phyloP scores from a whole-genome alignment of 2,329 filamentous ascomycete species.

The Penicillium sp. region DNA sequence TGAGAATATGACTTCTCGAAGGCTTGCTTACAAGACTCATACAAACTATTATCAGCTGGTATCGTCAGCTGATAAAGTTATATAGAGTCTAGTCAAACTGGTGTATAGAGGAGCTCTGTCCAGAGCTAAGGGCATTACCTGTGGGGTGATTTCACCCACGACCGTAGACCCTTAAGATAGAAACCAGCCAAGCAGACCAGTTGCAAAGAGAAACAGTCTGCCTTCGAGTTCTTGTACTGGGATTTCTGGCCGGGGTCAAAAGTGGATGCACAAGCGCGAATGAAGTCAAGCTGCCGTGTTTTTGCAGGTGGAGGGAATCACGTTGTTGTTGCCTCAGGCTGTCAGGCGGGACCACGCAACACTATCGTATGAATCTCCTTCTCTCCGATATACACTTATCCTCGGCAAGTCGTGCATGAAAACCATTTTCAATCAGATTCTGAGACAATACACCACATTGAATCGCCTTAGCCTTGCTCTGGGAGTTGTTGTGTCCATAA shows the following conservation, averaged over 20 bases:
- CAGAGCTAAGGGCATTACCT: slow-evolving; percentile 4
- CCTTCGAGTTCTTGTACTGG: background rate
- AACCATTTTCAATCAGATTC: background rate
- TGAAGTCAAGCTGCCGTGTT: background rate
- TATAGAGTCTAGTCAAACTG: background rate
- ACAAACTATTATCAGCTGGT: background rate
- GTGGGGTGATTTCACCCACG: slow-evolving; percentile 9
- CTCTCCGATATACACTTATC: background rate
- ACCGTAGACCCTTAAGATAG: background rate
- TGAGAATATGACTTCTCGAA: background rate
- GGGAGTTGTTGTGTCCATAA: background rate
- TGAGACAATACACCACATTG: background rate
- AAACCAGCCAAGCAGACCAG: background rate
- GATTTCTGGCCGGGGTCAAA: background rate
- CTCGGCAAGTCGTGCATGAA: background rate
- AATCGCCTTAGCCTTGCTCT: background rate
- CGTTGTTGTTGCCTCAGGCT: slow-evolving; percentile 17
- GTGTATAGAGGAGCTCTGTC: background rate
- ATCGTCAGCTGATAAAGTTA: background rate
- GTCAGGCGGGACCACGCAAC: background rate
- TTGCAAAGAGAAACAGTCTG: background rate
- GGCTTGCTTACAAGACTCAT: background rate
- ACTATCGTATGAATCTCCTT: background rate
- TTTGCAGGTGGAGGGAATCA: slow-evolving; percentile 16
- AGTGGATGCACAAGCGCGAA: background rate